Base-by-base conservation (phyloP, 495 filamentous ascomycete species). In the Hypoxylon intermedium region DNA sequence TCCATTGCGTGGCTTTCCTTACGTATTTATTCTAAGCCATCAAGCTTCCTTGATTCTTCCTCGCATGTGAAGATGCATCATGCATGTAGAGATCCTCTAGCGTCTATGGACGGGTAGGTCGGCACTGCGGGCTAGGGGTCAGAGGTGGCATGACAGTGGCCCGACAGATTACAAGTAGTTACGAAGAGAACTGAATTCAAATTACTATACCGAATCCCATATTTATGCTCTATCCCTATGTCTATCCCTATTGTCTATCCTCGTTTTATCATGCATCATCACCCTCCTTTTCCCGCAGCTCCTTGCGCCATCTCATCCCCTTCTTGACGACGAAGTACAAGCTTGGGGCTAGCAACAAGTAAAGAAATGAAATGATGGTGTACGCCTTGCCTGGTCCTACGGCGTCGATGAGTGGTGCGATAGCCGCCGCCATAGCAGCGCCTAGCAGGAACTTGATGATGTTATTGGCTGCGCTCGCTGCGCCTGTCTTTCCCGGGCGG, bases 351-450 rank as follows among this genome's bases (percentile, higher is more conserved):
- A 78, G 73, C 0, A 69, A 55, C 12, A 81, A 33, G 70, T 85
- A 82, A 3, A 85, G 69, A 3, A 81, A 60, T 0, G 82, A 80
- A 50, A 87, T 74, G 51, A 90, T 85, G 0, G 87, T 87, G 68
- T 86, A 89, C 26, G 85, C 85, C 82, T 87, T 89, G 0, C 87
- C 85, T n/a, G 80, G 71, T 3, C 83, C 85, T 79, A 89, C 87
- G 3, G 73, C 72, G 3, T 76, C 67, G 28, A 88, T 74, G 77
- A 89, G 87, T 4, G 83, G 82, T 50, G 83, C 80, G 49, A 89
- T 82, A 11, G 83, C 74, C 0, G 81, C 87, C 11, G 87, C 87
- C 2, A 84, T 84, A 5, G 75, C 87, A 2, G 86, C 86, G 5
- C 86, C 86, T 21, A 89, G 71, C 19, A 86, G 67, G 72, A 86